Evolutionary conservation across 129 eudicot genomes (phyloP).

Genomic region (Flaveria brownii): DNA sequence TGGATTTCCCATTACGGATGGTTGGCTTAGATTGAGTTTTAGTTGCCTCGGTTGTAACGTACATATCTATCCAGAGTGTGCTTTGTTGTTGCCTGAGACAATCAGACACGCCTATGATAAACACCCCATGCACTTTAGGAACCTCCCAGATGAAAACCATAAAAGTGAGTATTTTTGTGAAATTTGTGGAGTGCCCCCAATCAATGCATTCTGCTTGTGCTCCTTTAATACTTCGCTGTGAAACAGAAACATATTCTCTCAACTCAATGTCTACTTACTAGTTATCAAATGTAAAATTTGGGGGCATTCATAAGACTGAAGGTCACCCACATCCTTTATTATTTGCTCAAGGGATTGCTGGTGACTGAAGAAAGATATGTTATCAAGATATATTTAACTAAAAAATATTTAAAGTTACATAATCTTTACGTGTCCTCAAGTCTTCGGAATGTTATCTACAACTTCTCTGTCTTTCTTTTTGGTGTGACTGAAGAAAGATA

Average conservation of each 20-base stretch:
- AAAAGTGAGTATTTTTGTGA: neutral
- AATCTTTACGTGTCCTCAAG: too few species aligned
- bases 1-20: too few species aligned
- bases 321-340: neutral
- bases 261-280: neutral
- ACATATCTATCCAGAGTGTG: neutral
- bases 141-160: neutral
- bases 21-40: neutral
- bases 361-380: too few species aligned
- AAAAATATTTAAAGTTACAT: too few species aligned
- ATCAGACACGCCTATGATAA: neutral
- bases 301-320: neutral
- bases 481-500: too few species aligned
- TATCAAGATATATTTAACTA: too few species aligned
- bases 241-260: neutral
- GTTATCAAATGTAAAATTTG: neutral
- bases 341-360: neutral
- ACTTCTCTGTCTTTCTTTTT: too few species aligned
- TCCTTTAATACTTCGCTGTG: neutral
- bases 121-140: neutral
- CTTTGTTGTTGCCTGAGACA: slow-evolving; percentile 4
- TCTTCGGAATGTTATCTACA: too few species aligned
- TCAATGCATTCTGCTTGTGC: neutral
- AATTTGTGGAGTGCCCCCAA: neutral
- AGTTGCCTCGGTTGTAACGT: neutral